Evolutionary conservation across 176 grass and related monocot genomes (phyloP), one percentile per base, ranked within the genome.

Genomic region (Musa troglodytarum): DNA sequence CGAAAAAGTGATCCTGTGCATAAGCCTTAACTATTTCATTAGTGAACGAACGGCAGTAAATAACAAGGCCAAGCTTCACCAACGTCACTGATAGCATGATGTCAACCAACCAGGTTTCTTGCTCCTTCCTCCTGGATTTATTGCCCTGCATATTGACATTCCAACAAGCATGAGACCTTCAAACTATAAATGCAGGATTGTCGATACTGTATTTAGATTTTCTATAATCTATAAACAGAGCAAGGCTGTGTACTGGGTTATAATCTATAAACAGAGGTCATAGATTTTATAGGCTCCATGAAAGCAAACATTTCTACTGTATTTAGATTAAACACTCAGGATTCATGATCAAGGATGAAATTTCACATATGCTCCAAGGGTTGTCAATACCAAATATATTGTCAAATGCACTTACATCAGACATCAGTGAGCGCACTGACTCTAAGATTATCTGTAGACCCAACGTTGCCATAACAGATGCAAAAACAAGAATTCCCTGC

Each of bases 401-500:
- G 68, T 70, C 13, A 51, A 50, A 14, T 50, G 57, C 52, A 65
- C 49, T 13, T 61, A 79, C 52, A 72, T 9, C 0, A 52, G 22
- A 64, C 0, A 72, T 62, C 2, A 67, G 17, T 57, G 53, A 82
- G n/a, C 17, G 61, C 8, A 81, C 23, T 76, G 71, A 70, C 23
- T 70, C 17, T n/a, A 82, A 65, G 69, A 68, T 72, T 17, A 80
- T 99, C n/a, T 82, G 19, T 56, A 99, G 90, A 74, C 95, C 95
- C 68, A 99, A 84, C 71, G 95, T 99, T 82, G 95, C 95, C 95
- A 99, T 99, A 77, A 99, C 95, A 82, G 95, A 99, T 69, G 95
- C 90, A 81, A 99, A 99, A 69, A 99, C 95, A 84, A 99, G 95
- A 68, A 99, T 99, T 72, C 95, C 95, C 95, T 99, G 73, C 57